Base-by-base conservation (phyloP, 495 filamentous ascomycete species). In the Symbiotaphrina buchneri region DNA sequence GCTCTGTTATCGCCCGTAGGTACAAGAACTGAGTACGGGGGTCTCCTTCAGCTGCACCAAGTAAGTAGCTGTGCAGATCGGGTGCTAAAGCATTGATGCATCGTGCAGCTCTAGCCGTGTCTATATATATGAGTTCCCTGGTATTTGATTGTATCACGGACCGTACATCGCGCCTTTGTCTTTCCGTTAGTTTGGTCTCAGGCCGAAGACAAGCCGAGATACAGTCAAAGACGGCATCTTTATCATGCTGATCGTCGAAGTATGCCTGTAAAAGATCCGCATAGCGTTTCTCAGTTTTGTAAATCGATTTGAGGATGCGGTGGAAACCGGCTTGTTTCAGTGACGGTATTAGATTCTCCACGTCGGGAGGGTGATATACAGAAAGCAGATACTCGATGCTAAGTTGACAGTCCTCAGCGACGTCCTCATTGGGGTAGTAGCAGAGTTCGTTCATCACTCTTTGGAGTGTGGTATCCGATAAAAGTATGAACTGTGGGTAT, bases 341-440 rank as follows among this genome's bases (percentile, higher is more conserved):
- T 1, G 76, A 49, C 1, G 77, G 71, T 8, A 95, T 68, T 41
- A 94, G 53, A 18, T 55, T 60, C 21, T 70, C 58, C 13, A 85
- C 46, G 40, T 95, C 76, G 8, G 85, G 70, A 3, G 90, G 87
- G 30, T 83, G 80, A 43, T 95, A 95, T 8, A 85, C 63, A 1
- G 90, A 94, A 2, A 97, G 61, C 10, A 97, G 57, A 51, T 95
- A 95, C 48, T 97, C 87, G 2, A 80, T 74, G 45, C 85, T 94
- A 22, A 97, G 60, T 53, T 97, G 83, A 35, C 85, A 91, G 48
- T 95, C 87, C 27, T 93, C 85, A 13, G 75, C 74, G 42, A 94
- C 61, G 35, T 87, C 82, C 21, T 59, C 55, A 5, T 65, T 68
- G 1, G 87, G 81, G 40, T 77, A 90, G 37, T 72, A 62, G 54